Evolutionary conservation across 108 stramenopile genomes (phyloP), one percentile per base, ranked within the genome.

Genomic region (Aurantiochytrium sp.): DNA sequence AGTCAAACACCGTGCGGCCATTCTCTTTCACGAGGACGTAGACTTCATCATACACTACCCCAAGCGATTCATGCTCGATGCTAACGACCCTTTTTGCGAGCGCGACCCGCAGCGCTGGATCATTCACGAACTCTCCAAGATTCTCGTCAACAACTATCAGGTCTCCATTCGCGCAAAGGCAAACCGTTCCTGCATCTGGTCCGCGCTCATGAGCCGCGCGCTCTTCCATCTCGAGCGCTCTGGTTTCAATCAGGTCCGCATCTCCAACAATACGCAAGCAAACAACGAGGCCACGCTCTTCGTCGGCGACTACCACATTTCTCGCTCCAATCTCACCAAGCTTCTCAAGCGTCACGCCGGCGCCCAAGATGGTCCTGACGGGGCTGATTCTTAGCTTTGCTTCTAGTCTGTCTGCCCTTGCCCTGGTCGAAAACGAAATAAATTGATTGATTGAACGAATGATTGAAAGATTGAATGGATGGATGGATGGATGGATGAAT

Each of bases 221-320:
- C 76, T 83, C 49, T 83, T 83, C 28, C 76, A 83, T 23, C 76
- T 83, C 45, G 49, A 83, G 28, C n/a, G 51, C n/a, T 83, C 76
- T 6, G 76, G 76, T 16, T 83, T 83, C 28, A 47, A 47, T 23
- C 49, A 83, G 25, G 76, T 83, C 76, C 6, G 25, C 76, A 83
- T 83, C 51, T 21, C 45, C n/a, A 53, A 47, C 51, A 47, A 53
- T 4, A 23, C 14, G n/a, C 45, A 53, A 12, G 51, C 45, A 14
- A 83, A 83, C 51, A 47, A 53, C 45, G 76, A 83, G 51, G 76
- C 76, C 76, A 83, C 76, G 3, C 51, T 83, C 49, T 83, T 83
- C 51, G 76, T 83, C 76, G 76, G 76, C 23, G 76, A 83, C 76
- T 83, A 83, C 51, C 76, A 83, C 23, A 83, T 83, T 23, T 83